phyloP scores from a whole-genome alignment of 2,329 filamentous ascomycete species.

The Grosmannia serpens region DNA sequence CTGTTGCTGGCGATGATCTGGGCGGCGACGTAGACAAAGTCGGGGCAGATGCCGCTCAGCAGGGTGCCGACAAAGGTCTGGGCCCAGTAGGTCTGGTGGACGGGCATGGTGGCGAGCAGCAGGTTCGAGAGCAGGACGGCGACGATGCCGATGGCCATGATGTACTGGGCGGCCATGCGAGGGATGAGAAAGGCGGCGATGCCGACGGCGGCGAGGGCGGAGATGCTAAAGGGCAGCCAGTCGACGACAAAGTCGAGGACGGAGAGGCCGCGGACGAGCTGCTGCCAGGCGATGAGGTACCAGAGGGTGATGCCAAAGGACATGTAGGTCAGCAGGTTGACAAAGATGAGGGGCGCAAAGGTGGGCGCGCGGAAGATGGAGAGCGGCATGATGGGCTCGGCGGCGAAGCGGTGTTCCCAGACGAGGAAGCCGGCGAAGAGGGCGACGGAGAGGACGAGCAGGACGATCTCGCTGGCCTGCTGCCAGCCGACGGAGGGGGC shows the following conservation, averaged over 20 bases:
- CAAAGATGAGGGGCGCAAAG: conserved; percentile 8
- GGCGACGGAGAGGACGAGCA: conserved; percentile 9
- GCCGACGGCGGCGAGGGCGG: conserved; percentile 24
- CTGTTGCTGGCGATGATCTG: conserved; percentile 43
- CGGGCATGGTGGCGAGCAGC: conserved; percentile 31
- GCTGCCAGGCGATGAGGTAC: conserved; percentile 14
- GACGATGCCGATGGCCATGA: conserved; percentile 30
- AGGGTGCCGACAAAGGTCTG: conserved; percentile 27
- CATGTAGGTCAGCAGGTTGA: conserved; percentile 12
- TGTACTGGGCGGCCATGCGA: conserved; percentile 32
- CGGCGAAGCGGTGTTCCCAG: conserved; percentile 9
- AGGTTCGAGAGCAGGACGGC: conserved; percentile 19
- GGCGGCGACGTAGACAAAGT: conserved; percentile 37
- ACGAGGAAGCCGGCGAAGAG: conserved; percentile 8
- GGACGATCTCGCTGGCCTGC: conserved; percentile 5
- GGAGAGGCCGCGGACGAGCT: conserved; percentile 27
- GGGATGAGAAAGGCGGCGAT: conserved; percentile 34
- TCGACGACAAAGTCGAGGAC: conserved; percentile 26
- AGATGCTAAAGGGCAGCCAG: conserved; percentile 30
- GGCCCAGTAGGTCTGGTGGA: conserved; percentile 31
- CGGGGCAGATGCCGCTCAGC: conserved; percentile 27
- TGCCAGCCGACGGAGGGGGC: conserved; percentile 8
- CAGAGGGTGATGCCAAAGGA: conserved; percentile 11
- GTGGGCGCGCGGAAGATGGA: conserved; percentile 10
- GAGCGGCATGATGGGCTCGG: conserved; percentile 11